These are phyloP conservation scores for Aspergillus niger DNA, from an alignment of 2,329 filamentous ascomycete genomes.

Conservation along the genomic window DNA sequence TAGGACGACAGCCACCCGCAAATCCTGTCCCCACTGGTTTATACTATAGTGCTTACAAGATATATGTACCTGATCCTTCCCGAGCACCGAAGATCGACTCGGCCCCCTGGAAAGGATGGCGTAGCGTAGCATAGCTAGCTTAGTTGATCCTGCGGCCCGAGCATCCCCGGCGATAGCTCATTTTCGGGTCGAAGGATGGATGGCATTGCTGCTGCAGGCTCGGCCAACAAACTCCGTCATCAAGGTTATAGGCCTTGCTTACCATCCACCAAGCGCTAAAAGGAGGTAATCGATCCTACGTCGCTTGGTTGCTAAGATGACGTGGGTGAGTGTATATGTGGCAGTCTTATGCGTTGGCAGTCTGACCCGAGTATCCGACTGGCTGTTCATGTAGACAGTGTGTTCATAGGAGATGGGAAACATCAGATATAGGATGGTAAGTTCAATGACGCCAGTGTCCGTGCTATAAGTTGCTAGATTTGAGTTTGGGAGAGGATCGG, in stretches of 20 bases:
- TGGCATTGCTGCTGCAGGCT: neutral
- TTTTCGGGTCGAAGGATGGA: no score
- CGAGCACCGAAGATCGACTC: neutral
- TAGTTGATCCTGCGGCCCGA: no score
- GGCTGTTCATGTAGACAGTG: neutral
- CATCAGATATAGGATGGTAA: neutral
- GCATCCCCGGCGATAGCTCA: no score
- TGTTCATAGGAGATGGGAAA: no score
- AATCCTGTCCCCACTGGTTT: neutral
- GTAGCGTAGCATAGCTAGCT: neutral
- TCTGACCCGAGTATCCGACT: neutral
- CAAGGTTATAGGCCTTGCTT: neutral
- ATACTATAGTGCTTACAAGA: neutral
- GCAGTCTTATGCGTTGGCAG: neutral
- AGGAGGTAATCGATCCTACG: neutral
- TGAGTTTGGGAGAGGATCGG: neutral
- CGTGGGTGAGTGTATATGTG: neutral
- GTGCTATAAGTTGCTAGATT: neutral
- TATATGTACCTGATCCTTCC: neutral
- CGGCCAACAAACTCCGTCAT: neutral
- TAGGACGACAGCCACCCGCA: neutral
- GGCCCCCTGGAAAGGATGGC: neutral
- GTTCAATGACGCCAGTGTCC: no score
- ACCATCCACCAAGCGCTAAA: neutral
- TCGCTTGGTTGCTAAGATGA: neutral